Base-by-base conservation (phyloP, 805 yeast genomes). In the Teunomyces funiuensis region DNA sequence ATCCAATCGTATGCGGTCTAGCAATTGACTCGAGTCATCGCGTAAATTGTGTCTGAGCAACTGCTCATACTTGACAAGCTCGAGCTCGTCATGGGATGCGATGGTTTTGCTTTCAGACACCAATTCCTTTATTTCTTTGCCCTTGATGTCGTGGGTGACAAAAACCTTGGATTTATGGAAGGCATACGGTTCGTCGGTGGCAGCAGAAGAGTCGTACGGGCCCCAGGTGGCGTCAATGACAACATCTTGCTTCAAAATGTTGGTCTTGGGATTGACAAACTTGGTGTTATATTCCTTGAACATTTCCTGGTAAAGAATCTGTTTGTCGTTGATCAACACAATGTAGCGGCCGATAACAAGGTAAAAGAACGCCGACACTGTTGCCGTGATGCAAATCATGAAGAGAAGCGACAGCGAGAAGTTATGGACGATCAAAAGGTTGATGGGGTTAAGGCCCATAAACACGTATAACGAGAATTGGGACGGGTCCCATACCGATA, bases 401-500 rank as follows among this genome's bases (percentile, higher is more conserved):
- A 36, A 43, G 4, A 45, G 36, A 5, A 43, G 20, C 8, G 52
- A 43, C 14, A 39, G 31, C 4, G 37, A 9, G 13, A 74, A 68
- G 18, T 52, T 20, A 40, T 79, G 59, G n/a, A 47, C 28, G 5
- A 75, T 60, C 2, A 71, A 40, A 6, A 78, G 48, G 36, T 72
- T 74, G 7, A 80, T 54, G 0, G 95, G 93, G 6, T 87, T 80
- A 47, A 80, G 80, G 1, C 77, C 59, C 2, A 77, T 66, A 20
- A 77, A 69, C 2, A 84, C 50, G 36, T 67, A 61, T 5, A 83
- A 64, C 23, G 71, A 71, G 55, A 83, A 81, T 47, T 69, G 69
- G 0, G 83, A 73, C 0, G 91, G 91, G 31, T 70, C 67, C 95
- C 95, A 85, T 37, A 83, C 74, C 14, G 62, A 64, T 30, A 85